Conservation (phyloP, 352 stramenopile genomes). For the Pseudoperonospora humuli region DNA sequence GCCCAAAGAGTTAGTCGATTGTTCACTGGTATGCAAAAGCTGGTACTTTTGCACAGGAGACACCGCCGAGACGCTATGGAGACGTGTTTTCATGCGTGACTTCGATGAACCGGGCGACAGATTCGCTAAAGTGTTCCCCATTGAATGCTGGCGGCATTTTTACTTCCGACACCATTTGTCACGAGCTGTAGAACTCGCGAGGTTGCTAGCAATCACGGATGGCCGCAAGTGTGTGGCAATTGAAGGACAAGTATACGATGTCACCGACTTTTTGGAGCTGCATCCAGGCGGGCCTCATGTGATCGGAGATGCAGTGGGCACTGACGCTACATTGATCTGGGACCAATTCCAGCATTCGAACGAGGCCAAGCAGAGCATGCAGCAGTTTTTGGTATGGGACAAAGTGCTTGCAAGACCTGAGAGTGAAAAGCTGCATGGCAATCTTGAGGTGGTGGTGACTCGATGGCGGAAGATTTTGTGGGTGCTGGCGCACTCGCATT, state of each 20-base stretch:
- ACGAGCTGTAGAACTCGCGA: conserved; percentile 51
- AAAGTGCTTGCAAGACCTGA: conserved; percentile 23
- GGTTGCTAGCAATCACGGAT: conserved; percentile 32
- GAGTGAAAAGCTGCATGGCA: conserved; percentile 22
- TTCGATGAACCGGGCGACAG: conserved; percentile 41
- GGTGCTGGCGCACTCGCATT: conserved; percentile 43
- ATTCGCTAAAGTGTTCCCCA: conserved; percentile 43
- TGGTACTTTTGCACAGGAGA: conserved; percentile 34
- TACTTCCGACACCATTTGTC: conserved; percentile 68
- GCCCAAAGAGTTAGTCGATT: conserved; percentile 35
- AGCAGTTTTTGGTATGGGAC: conserved; percentile 50
- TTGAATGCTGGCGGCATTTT: conserved; percentile 54
- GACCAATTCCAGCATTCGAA: conserved; percentile 61
- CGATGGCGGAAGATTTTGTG: conserved; percentile 53
- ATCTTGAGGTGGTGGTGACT: conserved; percentile 26
- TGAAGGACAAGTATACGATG: conserved; percentile 55
- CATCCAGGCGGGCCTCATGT: conserved; percentile 66
- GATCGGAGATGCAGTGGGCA: conserved; percentile 61
- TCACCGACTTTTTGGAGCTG: conserved; percentile 55
- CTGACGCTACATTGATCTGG: conserved; percentile 58
- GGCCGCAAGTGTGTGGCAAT: conserved; percentile 55
- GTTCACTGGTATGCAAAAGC: conserved; percentile 31
- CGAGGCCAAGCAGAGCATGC: conserved; percentile 56
- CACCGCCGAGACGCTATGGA: conserved; percentile 37
- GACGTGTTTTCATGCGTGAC: conserved; percentile 41